phyloP scores from a whole-genome alignment of 257 asterid species.

The Scutellaria barbata region DNA sequence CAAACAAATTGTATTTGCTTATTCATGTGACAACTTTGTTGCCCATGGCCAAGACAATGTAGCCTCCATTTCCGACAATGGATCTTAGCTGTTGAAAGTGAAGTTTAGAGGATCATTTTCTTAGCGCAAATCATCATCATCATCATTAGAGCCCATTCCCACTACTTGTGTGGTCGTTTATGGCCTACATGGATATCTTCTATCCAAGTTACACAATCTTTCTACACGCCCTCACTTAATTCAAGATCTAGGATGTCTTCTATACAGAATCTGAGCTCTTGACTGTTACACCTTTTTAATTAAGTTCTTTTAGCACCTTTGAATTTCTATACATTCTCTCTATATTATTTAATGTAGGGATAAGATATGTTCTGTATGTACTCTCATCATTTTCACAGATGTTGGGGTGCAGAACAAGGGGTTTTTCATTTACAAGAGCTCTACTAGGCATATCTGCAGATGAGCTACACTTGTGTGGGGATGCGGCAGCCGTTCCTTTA shows the following conservation, averaged over 20 bases:
- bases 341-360: background rate
- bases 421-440: slow-evolving; percentile 96
- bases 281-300: background rate
- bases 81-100: slow-evolving; percentile 1
- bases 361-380: background rate
- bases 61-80: background rate
- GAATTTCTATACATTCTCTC: background rate
- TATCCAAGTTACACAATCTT: background rate
- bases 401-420: slow-evolving; percentile 83
- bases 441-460: slow-evolving; percentile 84
- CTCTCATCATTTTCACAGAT: slow-evolving; percentile 54
- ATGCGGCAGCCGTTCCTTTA: slow-evolving; percentile 91
- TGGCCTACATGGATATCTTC: background rate
- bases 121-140: background rate
- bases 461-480: slow-evolving; percentile 98
- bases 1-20: slow-evolving; percentile 17
- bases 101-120: background rate
- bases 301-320: slow-evolving; percentile 26
- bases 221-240: background rate
- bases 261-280: background rate
- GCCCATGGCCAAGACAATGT: background rate
- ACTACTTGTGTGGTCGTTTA: background rate
- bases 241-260: background rate
- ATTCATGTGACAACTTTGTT: slow-evolving; percentile 11
- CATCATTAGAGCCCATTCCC: background rate